phyloP scores from a whole-genome alignment of 139 green algal species.

The Mychonastes homosphaera region DNA sequence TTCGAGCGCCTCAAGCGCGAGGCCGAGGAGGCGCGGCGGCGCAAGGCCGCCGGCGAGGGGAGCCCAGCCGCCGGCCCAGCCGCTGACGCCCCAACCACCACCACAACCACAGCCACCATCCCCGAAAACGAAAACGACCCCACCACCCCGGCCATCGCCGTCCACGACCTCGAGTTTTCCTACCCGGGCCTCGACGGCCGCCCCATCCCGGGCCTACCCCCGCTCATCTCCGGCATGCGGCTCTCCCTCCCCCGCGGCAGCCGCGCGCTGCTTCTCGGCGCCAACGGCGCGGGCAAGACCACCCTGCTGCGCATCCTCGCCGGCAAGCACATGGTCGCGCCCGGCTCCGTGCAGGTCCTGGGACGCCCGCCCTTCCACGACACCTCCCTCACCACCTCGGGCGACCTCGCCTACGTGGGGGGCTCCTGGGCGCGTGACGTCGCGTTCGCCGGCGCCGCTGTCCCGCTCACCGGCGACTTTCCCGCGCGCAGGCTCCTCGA shows the following conservation, averaged over 20 bases:
- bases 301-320: constrained; percentile 75
- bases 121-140: too few species aligned
- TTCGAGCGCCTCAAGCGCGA: constrained; percentile 26
- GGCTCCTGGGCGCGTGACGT: constrained; percentile 89
- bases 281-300: constrained; percentile 84
- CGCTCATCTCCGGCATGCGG: constrained; percentile 58
- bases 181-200: constrained; percentile 75
- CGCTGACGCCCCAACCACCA: constrained; percentile 6
- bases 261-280: constrained; percentile 69
- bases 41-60: too few species aligned
- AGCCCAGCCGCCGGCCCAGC: constrained; percentile 1
- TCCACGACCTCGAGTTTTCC: constrained; percentile 47
- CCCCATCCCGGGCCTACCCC: constrained; percentile 45
- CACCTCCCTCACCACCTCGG: constrained; percentile 65
- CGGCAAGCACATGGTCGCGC: constrained; percentile 84
- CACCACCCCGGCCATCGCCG: constrained; percentile 7
- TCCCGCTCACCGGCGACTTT: constrained; percentile 87
- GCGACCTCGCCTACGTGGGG: constrained; percentile 82
- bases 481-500: constrained; percentile 79
- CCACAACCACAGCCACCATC: constrained; percentile 2
- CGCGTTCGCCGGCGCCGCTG: constrained; percentile 77
- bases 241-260: constrained; percentile 46
- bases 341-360: constrained; percentile 54
- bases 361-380: constrained; percentile 85
- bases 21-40: neutral